Percentiles rank a stretch among this genome's conserved stretches.
Conservation (phyloP, 371 early-diverging fungal species). For the Lichtheimia hyalospora region DNA sequence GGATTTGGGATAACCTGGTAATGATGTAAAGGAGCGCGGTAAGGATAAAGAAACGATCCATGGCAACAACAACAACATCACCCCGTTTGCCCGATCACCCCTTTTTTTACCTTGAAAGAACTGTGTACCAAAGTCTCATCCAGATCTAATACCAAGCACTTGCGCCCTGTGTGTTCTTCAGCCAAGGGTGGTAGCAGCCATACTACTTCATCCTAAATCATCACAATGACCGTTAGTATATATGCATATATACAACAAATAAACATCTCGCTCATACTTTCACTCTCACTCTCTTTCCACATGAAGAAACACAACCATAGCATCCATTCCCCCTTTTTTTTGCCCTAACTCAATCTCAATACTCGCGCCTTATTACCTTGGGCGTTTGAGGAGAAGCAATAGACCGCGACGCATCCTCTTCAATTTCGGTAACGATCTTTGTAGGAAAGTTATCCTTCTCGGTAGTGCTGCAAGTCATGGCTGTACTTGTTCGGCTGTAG, state of each 20-base stretch:
- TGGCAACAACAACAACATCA: too few species aligned
- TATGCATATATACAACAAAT: constrained; percentile 7
- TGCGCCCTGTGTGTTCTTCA: constrained; percentile 36
- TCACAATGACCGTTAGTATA: neutral
- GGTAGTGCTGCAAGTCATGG: neutral
- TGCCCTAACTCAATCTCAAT: too few species aligned
- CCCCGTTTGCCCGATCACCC: neutral
- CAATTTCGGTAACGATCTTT: neutral
- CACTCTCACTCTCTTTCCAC: neutral
- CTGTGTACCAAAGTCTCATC: constrained; percentile 70
- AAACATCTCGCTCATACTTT: neutral
- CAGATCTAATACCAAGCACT: constrained; percentile 65
- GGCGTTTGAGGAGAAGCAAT: constrained; percentile 9
- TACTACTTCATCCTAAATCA: constrained; percentile 22
- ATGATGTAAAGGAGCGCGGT: constrained; percentile 5
- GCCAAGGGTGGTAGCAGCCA: constrained; percentile 44
- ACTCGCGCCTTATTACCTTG: constrained; percentile 6
- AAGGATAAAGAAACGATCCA: neutral
- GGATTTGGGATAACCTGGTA: constrained; percentile 70
- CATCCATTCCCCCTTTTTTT: neutral
- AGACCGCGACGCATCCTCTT: constrained; percentile 9
- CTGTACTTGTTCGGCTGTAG: constrained; percentile 4
- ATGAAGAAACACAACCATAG: neutral
- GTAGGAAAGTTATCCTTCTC: constrained; percentile 1
- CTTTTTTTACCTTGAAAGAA: constrained; percentile 53